A percentile compares a stretch with the other conserved stretches of the same genome.
These are phyloP conservation scores for Dorcoceras hygrometricum DNA, from an alignment of 257 asterid genomes.

Conservation along the genomic window DNA sequence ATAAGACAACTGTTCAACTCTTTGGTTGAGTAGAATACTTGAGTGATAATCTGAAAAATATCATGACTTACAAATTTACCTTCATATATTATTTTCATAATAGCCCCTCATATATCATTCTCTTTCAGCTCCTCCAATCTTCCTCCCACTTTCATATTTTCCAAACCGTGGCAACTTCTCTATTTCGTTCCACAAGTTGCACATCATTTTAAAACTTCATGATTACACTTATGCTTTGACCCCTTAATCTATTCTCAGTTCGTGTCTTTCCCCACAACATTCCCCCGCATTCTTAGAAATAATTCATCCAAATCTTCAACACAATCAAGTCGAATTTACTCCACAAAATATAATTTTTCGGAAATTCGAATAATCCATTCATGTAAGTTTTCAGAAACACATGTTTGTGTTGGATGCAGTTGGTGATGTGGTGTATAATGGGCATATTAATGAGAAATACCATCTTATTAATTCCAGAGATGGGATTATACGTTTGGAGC, in stretches of 20 bases:
- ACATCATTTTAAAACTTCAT: no score
- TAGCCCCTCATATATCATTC: neutral
- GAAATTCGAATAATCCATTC: neutral
- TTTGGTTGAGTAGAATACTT: neutral
- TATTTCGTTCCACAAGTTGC: neutral
- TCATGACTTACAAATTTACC: neutral
- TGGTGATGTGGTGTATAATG: conserved; percentile 64
- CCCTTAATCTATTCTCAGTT: neutral
- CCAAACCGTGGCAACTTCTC: neutral
- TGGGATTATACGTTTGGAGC: conserved; percentile 67
- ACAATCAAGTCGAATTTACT: neutral
- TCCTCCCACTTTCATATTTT: neutral
- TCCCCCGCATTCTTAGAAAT: no score
- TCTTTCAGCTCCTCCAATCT: neutral
- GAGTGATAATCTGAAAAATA: neutral
- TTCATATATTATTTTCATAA: no score
- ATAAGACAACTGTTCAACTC: neutral
- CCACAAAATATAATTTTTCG: neutral
- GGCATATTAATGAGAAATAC: conserved; percentile 64
- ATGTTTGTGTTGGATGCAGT: conserved; percentile 31
- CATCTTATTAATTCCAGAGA: conserved; percentile 68
- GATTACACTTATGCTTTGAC: neutral
- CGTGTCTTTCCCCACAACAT: no score
- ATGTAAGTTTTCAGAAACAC: no score
- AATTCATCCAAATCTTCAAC: neutral